Conservation (phyloP, 495 filamentous ascomycete genomes). For the Aspergillus hancockii region DNA sequence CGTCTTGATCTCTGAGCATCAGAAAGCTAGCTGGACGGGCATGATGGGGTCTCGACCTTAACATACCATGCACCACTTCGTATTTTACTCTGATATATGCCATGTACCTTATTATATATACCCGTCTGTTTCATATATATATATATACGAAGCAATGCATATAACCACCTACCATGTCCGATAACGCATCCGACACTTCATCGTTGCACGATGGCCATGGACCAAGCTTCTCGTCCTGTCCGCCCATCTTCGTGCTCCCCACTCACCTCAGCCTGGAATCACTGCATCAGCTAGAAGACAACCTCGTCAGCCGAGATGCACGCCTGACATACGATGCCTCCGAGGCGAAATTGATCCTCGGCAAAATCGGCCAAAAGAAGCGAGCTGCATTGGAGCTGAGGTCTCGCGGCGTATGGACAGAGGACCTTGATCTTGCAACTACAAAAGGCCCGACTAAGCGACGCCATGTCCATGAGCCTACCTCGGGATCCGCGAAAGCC, state of each 20-base stretch:
- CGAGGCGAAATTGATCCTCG: slow-evolving; percentile 75
- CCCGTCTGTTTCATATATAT: too few species aligned
- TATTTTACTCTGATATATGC: too few species aligned
- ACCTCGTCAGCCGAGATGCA: slow-evolving; percentile 54
- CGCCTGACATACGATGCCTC: slow-evolving; percentile 68
- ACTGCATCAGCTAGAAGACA: slow-evolving; percentile 62
- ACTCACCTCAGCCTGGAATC: slow-evolving; percentile 65
- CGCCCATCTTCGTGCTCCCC: slow-evolving; percentile 72
- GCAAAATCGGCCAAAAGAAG: slow-evolving; percentile 64
- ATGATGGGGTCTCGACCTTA: too few species aligned
- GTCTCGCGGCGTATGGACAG: slow-evolving; percentile 60
- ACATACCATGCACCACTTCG: too few species aligned
- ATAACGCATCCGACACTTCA: not conserved
- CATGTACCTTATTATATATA: too few species aligned
- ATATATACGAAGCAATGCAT: not conserved
- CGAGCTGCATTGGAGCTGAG: slow-evolving; percentile 79
- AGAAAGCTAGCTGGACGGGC: too few species aligned
- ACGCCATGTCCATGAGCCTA: slow-evolving; percentile 14
- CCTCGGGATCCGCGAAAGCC: not conserved
- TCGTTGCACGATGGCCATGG: not conserved
- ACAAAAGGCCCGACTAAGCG: slow-evolving; percentile 28
- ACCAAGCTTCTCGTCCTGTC: slow-evolving; percentile 27
- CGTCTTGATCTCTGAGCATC: too few species aligned
- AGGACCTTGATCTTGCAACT: slow-evolving; percentile 37
- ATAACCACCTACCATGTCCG: not conserved